Evolutionary conservation across 495 filamentous ascomycete genomes (phyloP).

Genomic region (Annulohypoxylon nitens): DNA sequence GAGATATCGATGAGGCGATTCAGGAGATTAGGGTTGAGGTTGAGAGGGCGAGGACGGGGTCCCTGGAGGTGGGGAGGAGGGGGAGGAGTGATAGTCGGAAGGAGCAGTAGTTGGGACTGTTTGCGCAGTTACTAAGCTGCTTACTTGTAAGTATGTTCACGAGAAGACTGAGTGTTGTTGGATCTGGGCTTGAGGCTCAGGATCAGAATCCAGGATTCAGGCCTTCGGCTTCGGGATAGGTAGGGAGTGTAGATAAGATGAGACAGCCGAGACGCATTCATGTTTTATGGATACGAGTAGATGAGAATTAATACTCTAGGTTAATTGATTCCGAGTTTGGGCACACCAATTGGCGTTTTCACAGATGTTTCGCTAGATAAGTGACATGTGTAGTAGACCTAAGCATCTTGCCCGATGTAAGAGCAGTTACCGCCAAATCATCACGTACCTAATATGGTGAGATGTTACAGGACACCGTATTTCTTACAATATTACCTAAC

Average conservation of each 20-base stretch:
- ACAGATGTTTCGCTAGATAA: too few relatives aligned
- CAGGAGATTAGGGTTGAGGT: conserved; percentile 76
- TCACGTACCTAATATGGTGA: too few relatives aligned
- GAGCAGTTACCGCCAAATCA: too few relatives aligned
- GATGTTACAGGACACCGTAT: too few relatives aligned
- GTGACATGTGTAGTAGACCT: too few relatives aligned
- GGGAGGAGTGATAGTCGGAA: conserved; percentile 6
- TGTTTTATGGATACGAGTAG: background rate
- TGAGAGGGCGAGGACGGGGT: conserved; percentile 61
- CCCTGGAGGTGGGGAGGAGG: background rate
- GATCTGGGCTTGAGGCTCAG: background rate
- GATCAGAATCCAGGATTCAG: background rate
- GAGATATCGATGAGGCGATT: conserved; percentile 84
- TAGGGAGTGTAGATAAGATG: background rate
- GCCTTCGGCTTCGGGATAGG: background rate
- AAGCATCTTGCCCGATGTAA: too few relatives aligned
- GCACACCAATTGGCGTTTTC: too few relatives aligned
- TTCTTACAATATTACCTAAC: too few relatives aligned
- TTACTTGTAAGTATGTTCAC: background rate
- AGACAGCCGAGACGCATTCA: background rate
- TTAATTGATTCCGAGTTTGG: background rate
- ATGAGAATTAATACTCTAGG: background rate
- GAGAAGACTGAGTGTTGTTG: conserved; percentile 13
- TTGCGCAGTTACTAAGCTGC: background rate
- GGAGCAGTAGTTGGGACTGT: conserved; percentile 1